A percentile compares a stretch with the other conserved stretches of the same genome.
Conservation (phyloP, 2,329 filamentous ascomycete genomes). For the Aaosphaeria arxii region DNA sequence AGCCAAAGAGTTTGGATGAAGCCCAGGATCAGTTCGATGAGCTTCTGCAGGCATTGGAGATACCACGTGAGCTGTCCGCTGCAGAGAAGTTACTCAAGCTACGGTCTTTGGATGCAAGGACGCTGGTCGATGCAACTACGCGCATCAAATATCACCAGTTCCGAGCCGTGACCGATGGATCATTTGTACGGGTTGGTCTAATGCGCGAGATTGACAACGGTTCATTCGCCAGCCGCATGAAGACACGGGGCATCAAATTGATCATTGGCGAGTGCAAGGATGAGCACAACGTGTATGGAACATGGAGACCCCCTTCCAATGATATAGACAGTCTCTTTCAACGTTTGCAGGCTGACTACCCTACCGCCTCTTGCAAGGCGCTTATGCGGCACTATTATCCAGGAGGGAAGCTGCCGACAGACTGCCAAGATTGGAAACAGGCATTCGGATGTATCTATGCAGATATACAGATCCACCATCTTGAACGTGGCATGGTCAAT, state of each 20-base stretch:
- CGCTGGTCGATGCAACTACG: slow-evolving; percentile 43
- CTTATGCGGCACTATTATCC: slow-evolving; percentile 48
- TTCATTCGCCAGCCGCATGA: slow-evolving; percentile 45
- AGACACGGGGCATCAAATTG: slow-evolving; percentile 45
- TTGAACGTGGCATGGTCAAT: slow-evolving; percentile 51
- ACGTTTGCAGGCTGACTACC: slow-evolving; percentile 54
- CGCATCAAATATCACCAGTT: slow-evolving; percentile 52
- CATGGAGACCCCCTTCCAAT: slow-evolving; percentile 47
- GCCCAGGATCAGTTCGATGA: slow-evolving; percentile 54
- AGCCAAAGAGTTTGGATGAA: slow-evolving; percentile 48
- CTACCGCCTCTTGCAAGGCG: slow-evolving; percentile 40
- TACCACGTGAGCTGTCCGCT: slow-evolving; percentile 39
- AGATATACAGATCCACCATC: slow-evolving; percentile 54
- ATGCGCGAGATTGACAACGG: slow-evolving; percentile 49
- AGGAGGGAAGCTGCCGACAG: slow-evolving; percentile 33
- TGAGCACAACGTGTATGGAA: slow-evolving; percentile 52
- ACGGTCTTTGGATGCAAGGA: slow-evolving; percentile 36
- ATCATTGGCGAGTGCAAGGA: slow-evolving; percentile 55
- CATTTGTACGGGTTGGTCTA: slow-evolving; percentile 46
- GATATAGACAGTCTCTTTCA: slow-evolving; percentile 42
- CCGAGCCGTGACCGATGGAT: slow-evolving; percentile 50
- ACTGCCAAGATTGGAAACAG: slow-evolving; percentile 47
- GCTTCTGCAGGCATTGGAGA: slow-evolving; percentile 44
- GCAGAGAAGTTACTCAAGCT: slow-evolving; percentile 48
- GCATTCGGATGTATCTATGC: slow-evolving; percentile 56